Evolutionary conservation across 2,329 filamentous ascomycete species (phyloP).

Genomic region (Hypomyces perniciosus): DNA sequence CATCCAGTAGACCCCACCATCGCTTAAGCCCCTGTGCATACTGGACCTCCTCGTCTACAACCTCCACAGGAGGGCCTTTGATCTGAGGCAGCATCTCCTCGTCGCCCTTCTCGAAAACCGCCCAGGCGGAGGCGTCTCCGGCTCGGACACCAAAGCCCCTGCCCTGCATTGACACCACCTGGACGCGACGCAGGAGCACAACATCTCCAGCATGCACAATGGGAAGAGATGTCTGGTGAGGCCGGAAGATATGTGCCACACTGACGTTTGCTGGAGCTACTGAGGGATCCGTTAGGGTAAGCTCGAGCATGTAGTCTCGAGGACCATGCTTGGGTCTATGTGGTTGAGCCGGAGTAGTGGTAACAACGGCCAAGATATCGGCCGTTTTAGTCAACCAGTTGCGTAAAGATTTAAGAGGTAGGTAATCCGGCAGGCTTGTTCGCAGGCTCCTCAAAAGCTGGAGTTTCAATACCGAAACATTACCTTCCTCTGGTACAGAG

Average conservation of each 20-base stretch:
- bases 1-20: constrained; percentile 46
- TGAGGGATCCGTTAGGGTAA: constrained; percentile 52
- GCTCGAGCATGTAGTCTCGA: constrained; percentile 53
- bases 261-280: constrained; percentile 43
- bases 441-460: constrained; percentile 42
- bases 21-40: constrained; percentile 44
- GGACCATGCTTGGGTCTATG: constrained; percentile 51
- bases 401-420: constrained; percentile 47
- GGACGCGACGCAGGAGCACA: constrained; percentile 52
- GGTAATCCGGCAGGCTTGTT: constrained; percentile 46
- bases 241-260: constrained; percentile 53
- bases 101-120: constrained; percentile 48
- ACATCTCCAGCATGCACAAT: constrained; percentile 50
- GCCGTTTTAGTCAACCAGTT: constrained; percentile 42
- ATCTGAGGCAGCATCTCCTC: constrained; percentile 44
- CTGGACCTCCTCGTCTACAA: constrained; percentile 41
- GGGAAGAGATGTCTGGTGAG: constrained; percentile 52
- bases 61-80: constrained; percentile 54
- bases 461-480: constrained; percentile 34
- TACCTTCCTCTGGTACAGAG: constrained; percentile 21
- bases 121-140: constrained; percentile 55
- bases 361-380: constrained; percentile 51
- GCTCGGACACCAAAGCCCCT: constrained; percentile 51
- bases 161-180: constrained; percentile 46
- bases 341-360: constrained; percentile 43